phyloP scores from a whole-genome alignment of 805 yeast species.

The Isabelozyma rhagii region DNA sequence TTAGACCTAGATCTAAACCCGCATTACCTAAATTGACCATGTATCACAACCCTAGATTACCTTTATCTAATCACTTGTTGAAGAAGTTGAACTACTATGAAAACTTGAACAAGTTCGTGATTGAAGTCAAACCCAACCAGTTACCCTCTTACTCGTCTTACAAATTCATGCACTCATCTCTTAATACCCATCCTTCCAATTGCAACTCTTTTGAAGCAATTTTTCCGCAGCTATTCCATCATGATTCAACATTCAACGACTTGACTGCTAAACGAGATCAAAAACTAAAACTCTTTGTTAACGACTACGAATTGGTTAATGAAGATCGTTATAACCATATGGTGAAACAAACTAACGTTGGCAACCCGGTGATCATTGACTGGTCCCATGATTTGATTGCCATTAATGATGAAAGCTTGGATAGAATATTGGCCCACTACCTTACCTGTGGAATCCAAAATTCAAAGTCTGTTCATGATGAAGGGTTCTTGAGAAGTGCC shows the following conservation, averaged over 20 bases:
- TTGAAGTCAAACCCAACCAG: constrained; percentile 14
- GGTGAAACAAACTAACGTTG: constrained; percentile 2
- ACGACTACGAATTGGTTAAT: constrained; percentile 9
- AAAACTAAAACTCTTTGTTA: constrained; percentile 5
- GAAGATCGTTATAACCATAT: constrained; percentile 7
- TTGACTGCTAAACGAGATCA: neutral
- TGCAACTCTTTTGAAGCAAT: constrained; percentile 1
- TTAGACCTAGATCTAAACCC: constrained; percentile 1
- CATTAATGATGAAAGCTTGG: constrained; percentile 34
- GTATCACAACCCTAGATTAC: constrained; percentile 24
- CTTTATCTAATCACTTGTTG: constrained; percentile 18
- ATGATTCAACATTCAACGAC: neutral
- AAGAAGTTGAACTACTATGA: constrained; percentile 8
- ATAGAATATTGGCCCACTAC: constrained; percentile 39
- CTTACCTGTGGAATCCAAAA: constrained; percentile 27
- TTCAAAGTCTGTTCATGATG: constrained; percentile 3
- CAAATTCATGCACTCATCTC: constrained; percentile 19
- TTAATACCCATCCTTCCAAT: constrained; percentile 27
- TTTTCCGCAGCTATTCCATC: constrained; percentile 1
- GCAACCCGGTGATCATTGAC: constrained; percentile 30
- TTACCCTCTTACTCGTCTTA: constrained; percentile 23
- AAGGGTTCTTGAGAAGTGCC: neutral
- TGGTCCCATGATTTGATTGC: constrained; percentile 38
- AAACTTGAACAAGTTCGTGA: constrained; percentile 11
- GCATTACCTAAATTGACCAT: constrained; percentile 17